A percentile compares a stretch with the other conserved stretches of the same genome.
Conservation (phyloP, 306 rosid genomes). For the Gleditsia sinensis region DNA sequence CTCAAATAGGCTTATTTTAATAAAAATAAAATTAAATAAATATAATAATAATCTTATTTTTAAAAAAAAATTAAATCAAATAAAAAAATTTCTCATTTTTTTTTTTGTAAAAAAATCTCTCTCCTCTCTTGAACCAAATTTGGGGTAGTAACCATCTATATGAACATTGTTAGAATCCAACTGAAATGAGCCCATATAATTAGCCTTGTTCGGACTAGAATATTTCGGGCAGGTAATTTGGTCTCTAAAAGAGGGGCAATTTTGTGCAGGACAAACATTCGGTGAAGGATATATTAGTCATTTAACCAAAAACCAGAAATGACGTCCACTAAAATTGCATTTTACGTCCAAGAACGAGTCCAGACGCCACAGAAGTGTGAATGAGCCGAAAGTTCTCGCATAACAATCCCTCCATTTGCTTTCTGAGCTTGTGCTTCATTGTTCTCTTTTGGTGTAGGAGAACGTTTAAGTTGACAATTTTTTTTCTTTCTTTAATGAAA, state of each 20-base stretch:
- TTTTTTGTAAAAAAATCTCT: too few relatives aligned
- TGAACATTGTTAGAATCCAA: background rate
- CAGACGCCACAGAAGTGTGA: constrained; percentile 31
- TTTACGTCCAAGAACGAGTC: background rate
- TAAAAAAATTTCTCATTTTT: background rate
- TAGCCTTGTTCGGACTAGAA: too few relatives aligned
- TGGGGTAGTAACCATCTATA: too few relatives aligned
- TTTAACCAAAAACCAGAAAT: background rate
- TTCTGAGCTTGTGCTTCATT: background rate
- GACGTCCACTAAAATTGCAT: background rate
- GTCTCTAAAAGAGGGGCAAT: constrained; percentile 12
- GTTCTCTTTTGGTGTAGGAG: background rate
- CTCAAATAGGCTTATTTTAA: too few relatives aligned
- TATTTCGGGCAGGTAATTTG: background rate
- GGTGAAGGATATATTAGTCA: constrained; percentile 27
- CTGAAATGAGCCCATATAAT: background rate
- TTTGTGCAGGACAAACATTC: background rate
- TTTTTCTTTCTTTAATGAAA: background rate
- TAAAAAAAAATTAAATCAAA: too few relatives aligned
- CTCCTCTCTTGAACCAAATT: too few relatives aligned
- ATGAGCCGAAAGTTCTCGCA: constrained; percentile 20
- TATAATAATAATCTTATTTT: too few relatives aligned
- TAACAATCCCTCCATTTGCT: constrained; percentile 20
- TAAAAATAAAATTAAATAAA: too few relatives aligned
- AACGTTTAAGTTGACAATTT: constrained; percentile 22